Evolutionary conservation across 2,329 filamentous ascomycete species (phyloP), one percentile per base, ranked within the genome.

Genomic region (Leptographium procerum): DNA sequence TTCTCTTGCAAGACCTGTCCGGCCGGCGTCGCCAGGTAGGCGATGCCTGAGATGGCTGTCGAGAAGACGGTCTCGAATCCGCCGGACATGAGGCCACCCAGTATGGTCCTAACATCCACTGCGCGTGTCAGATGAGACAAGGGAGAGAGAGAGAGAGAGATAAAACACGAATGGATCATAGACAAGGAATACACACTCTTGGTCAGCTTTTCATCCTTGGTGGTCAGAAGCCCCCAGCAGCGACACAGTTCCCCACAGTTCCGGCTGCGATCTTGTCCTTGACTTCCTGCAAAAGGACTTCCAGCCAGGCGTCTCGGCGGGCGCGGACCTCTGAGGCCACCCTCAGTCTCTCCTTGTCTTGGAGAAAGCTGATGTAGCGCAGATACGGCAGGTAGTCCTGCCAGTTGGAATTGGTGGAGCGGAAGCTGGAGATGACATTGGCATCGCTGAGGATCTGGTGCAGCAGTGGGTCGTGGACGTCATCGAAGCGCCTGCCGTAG

Each of bases 41-140:
- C 57, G 3, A 48, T 59, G 22, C 33, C 43, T 31, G 52, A 31
- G 28, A 55, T 59, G 33, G 52, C 34, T 1, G 57, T 55, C 3
- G 57, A 50, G 19, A 47, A 58, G 43, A 59, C 31, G 19, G 57
- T 59, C 16, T 59, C 57, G 33, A 59, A 56, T 16, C 57, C 57
- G 33, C 52, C 57, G 22, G 57, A 59, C 52, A 59, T 56, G 31
- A 59, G 57, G 28, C 57, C 57, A 14, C 57, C 57, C 13, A 58
- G 33, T 8, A 58, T 58, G 14, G 57, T 58, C 2, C 19, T 19
- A 26, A 58, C 51, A 24, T 58, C 57, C 24, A 54, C 57, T 58
- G 51, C 10, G 56, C 4, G 48, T 31, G 33, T 45, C 2, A 50
- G 34, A 24, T 22, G 26, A 16, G 11, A 48, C 29, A 16, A 14